phyloP scores from a whole-genome alignment of 805 yeast species.

The Teunomyces lycoperdinae region DNA sequence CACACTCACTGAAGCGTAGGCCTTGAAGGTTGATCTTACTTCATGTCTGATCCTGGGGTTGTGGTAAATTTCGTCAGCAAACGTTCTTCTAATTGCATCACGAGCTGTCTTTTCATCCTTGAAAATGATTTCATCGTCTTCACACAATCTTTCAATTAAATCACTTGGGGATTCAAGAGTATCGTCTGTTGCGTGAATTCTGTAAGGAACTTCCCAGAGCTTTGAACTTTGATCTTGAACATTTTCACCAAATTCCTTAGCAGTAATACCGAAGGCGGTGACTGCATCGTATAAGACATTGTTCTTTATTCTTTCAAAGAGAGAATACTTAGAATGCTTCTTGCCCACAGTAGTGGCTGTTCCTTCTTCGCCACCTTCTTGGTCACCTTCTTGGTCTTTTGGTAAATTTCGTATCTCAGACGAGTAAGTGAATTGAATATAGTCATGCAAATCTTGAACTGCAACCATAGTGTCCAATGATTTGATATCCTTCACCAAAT shows the following conservation, averaged over 20 bases:
- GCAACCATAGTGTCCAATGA: constrained; percentile 67
- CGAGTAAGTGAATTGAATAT: constrained; percentile 71
- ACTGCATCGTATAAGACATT: constrained; percentile 67
- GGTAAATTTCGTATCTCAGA: constrained; percentile 51
- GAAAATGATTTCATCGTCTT: constrained; percentile 49
- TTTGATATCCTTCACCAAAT: constrained; percentile 51
- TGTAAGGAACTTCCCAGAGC: constrained; percentile 42
- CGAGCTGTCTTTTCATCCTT: constrained; percentile 60
- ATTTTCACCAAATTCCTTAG: constrained; percentile 80
- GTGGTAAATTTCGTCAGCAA: constrained; percentile 75
- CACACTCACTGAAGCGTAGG: constrained; percentile 67
- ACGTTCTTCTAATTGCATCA: constrained; percentile 70
- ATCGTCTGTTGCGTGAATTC: constrained; percentile 73
- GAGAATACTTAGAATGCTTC: constrained; percentile 58
- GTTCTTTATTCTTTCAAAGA: constrained; percentile 64
- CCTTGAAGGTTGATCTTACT: constrained; percentile 59
- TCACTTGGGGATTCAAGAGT: constrained; percentile 58
- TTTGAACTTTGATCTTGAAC: constrained; percentile 58
- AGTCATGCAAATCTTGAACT: constrained; percentile 84
- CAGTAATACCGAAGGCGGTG: constrained; percentile 70
- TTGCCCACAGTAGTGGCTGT: constrained; percentile 26
- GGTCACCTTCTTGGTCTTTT: constrained; percentile 14
- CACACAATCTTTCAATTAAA: constrained; percentile 46
- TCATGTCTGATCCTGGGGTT: constrained; percentile 77
- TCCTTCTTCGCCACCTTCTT: constrained; percentile 13